These are phyloP conservation scores for Plasmodium cynomolgi DNA, from an alignment of 169 alveolate genomes.

Conservation along the genomic window DNA sequence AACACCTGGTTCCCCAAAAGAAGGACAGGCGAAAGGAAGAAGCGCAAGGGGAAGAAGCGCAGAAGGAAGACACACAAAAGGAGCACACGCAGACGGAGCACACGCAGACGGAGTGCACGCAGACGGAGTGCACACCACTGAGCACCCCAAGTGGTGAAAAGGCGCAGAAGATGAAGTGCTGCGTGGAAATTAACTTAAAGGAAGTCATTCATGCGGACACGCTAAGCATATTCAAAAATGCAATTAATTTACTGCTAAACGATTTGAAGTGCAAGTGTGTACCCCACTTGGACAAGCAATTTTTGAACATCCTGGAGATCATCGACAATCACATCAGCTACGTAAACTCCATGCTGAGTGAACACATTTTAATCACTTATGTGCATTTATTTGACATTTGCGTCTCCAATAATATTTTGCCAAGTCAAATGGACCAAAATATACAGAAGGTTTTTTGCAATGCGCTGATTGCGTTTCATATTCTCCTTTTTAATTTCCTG, in stretches of 20 bases:
- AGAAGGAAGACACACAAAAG: neutral
- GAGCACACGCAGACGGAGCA: neutral
- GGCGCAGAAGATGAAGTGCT: neutral
- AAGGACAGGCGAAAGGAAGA: neutral
- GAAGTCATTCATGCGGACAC: constrained; percentile 48
- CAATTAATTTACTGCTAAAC: constrained; percentile 44
- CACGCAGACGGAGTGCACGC: neutral
- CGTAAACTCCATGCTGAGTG: constrained; percentile 53
- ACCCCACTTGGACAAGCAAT: constrained; percentile 54
- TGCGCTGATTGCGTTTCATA: constrained; percentile 59
- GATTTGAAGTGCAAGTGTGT: constrained; percentile 58
- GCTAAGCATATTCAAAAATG: constrained; percentile 54
- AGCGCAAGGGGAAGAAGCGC: neutral
- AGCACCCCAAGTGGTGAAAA: neutral
- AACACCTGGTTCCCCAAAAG: neutral
- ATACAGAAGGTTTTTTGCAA: constrained; percentile 62
- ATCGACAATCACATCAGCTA: constrained; percentile 62
- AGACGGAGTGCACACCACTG: neutral
- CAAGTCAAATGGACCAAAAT: constrained; percentile 66
- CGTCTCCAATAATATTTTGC: constrained; percentile 59
- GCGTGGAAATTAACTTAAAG: constrained; percentile 16
- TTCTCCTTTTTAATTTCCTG: constrained; percentile 37
- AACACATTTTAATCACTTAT: constrained; percentile 40
- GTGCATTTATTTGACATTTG: constrained; percentile 63
- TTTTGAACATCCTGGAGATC: constrained; percentile 35